These are phyloP conservation scores for Candida labiduridarum DNA, from an alignment of 1,139 yeast genomes.

Conservation along the genomic window DNA sequence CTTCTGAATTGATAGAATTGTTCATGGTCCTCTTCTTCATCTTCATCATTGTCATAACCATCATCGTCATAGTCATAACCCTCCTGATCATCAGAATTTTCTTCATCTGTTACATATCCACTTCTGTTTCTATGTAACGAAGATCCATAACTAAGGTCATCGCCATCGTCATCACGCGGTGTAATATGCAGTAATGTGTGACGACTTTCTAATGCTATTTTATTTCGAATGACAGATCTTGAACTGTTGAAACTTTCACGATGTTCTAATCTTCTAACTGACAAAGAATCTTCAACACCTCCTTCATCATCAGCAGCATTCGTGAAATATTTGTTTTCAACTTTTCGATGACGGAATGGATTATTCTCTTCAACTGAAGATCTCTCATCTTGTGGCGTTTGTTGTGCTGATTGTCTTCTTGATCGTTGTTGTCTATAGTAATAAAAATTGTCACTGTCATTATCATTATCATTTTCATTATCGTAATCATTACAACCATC, in stretches of 20 bases:
- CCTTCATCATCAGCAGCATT: conserved; percentile 6
- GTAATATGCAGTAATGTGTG: conserved; percentile 13
- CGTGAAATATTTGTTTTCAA: conserved; percentile 11
- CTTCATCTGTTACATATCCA: conserved; percentile 23
- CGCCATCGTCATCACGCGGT: neutral
- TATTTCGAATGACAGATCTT: conserved; percentile 18
- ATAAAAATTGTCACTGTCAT: neutral
- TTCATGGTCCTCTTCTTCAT: conserved; percentile 7
- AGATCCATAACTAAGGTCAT: conserved; percentile 5
- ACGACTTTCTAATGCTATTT: conserved; percentile 15
- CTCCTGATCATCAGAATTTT: conserved; percentile 19
- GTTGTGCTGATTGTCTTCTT: neutral
- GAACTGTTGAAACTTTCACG: conserved; percentile 14
- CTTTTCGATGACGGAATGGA: conserved; percentile 14
- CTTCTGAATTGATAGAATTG: conserved; percentile 14
- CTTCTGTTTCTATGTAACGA: conserved; percentile 17
- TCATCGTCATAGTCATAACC: conserved; percentile 4
- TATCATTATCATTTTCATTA: conserved; percentile 5
- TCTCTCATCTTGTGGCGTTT: conserved; percentile 1
- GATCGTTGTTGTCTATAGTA: neutral
- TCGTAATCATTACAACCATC: conserved; percentile 3
- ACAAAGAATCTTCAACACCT: neutral
- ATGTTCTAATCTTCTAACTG: conserved; percentile 7
- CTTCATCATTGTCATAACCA: neutral
- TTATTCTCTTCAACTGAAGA: conserved; percentile 3